Conservation (phyloP, 2,329 filamentous ascomycete species). For the Coniosporium tulheliwenetii region DNA sequence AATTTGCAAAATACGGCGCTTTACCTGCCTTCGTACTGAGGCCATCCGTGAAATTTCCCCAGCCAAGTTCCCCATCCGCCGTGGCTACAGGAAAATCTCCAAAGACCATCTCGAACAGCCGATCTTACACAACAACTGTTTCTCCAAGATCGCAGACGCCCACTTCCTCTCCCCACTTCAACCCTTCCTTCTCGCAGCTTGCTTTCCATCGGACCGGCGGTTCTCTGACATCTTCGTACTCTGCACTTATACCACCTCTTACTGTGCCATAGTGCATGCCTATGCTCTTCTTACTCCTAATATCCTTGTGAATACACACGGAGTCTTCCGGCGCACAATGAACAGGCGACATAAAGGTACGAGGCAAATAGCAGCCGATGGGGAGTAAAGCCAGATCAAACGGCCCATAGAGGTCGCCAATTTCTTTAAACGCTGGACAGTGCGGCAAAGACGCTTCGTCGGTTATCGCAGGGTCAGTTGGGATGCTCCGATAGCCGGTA, state of each 20-base stretch:
- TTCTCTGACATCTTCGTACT: constrained; percentile 34
- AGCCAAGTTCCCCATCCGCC: no score
- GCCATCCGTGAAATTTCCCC: no score
- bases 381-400: constrained; percentile 34
- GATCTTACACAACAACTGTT: constrained; percentile 23
- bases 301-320: constrained; percentile 29
- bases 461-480: constrained; percentile 13
- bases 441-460: constrained; percentile 19
- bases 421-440: constrained; percentile 32
- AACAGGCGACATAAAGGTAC: constrained; percentile 26
- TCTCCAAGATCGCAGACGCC: constrained; percentile 30
- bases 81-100: no score
- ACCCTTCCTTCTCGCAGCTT: constrained; percentile 25
- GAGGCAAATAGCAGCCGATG: constrained; percentile 31
- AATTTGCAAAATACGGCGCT: no score
- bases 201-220: constrained; percentile 29
- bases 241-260: constrained; percentile 25
- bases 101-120: background rate
- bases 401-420: constrained; percentile 29
- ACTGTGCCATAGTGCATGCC: constrained; percentile 38
- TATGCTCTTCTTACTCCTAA: constrained; percentile 30
- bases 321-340: constrained; percentile 33
- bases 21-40: no score
- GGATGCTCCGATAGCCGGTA: constrained; percentile 29
- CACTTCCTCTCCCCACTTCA: constrained; percentile 20